Base-by-base conservation (phyloP, 31 red algal species). In the Endocladia muricata region DNA sequence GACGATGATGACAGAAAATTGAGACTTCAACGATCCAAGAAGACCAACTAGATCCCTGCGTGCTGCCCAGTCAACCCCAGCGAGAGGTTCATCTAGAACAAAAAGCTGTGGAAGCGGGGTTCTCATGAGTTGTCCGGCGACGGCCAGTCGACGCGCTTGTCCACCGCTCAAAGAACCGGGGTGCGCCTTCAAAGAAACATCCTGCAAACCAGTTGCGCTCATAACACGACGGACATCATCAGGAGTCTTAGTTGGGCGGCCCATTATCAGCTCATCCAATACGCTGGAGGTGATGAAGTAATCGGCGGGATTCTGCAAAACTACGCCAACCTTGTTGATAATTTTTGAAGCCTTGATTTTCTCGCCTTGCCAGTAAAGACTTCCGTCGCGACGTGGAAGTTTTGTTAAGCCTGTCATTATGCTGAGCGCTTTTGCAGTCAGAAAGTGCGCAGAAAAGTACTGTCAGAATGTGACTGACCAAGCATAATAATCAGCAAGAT, bases 21-120 rank as follows among this genome's bases (percentile, higher is more conserved):
- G 28, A 9, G 28, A 36, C 87, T 90, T 96, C 9, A 96, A 51
- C 28, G 49, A 57, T 15, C 74, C 86, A n/a, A 96, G 68, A 9
- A 96, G 54, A 28, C 64, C 54, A 48, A 76, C 65, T 5, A 91
- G 36, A 3, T 81, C 69, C 26, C 83, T 58, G 1, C 88, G 81
- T 15, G 47, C 79, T 19, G 76, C 70, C 64, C 63, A 72, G 44
- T 96, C 93, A 22, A 96, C 84, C n/a, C 93, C 93, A 21, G 86
- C 82, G 25, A 96, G 73, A 19, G 93, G 93, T 47, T 96, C 93
- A 54, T 96, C 93, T 28, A 96, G 62, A 11, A 91, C 61, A 39
- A 96, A 74, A 11, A 96, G 61, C 2, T 44, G 38, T 41, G 80
- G 80, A 11, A 32, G 39, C 28, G 86, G 80, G 11, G 86, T 37